Conservation (phyloP, 371 early-diverging fungal species). For the Lichtheimia hyalospora region DNA sequence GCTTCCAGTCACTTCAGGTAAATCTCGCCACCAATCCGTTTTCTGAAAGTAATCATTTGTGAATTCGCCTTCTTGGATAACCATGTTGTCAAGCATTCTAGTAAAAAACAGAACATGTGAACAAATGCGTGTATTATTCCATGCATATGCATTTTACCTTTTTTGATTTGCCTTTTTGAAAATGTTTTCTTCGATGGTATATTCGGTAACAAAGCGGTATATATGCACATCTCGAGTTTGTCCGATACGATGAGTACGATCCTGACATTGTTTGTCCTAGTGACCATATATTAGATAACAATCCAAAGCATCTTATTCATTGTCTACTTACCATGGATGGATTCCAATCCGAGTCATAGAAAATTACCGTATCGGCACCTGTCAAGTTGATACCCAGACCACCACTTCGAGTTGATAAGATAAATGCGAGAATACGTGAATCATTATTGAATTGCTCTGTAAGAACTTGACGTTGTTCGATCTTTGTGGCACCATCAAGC, state of each 20-base stretch:
- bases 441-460: constrained; percentile 90
- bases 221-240: constrained; percentile 93
- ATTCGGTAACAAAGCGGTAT: constrained; percentile 85
- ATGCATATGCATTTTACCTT: constrained; percentile 35
- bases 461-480: constrained; percentile 81
- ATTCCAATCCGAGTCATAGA: constrained; percentile 97
- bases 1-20: constrained; percentile 52
- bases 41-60: constrained; percentile 72
- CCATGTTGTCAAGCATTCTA: constrained; percentile 81
- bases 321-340: constrained; percentile 73
- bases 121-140: neutral
- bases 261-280: constrained; percentile 64
- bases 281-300: neutral
- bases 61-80: constrained; percentile 83
- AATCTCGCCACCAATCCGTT: constrained; percentile 69
- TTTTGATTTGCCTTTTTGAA: constrained; percentile 84
- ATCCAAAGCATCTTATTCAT: constrained; percentile 3
- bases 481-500: constrained; percentile 84
- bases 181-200: constrained; percentile 91
- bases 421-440: constrained; percentile 81
- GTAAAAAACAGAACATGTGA: neutral
- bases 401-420: constrained; percentile 92
- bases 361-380: constrained; percentile 94
- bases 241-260: constrained; percentile 94
- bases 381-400: constrained; percentile 98